Evolutionary conservation across 164 flowering plant genomes (phyloP), one percentile per base, ranked within the genome.

Genomic region (Cinnamomum chago): DNA sequence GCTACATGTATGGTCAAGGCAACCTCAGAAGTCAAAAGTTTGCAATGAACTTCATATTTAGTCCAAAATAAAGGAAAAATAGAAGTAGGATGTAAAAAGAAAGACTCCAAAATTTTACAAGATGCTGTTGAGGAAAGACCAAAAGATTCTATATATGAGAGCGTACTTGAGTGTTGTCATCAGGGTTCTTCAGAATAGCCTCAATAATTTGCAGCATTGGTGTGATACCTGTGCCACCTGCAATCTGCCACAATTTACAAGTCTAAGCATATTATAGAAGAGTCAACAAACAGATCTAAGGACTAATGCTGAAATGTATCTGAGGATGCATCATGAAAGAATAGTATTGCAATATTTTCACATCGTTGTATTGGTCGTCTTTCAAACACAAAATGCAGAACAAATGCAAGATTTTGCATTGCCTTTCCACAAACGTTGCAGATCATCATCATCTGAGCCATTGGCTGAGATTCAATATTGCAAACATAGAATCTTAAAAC

Each of bases 151-250:
- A 55, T 55, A 55, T 55, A 55, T 55, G 18, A 25, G 27, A 47
- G 23, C 70, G 71, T 73, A 92, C 99, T 92, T 96, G 92, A 64
- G 97, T 96, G 62, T 88, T 89, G 84, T 96, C 99, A 79, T 94
- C 95, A 11, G 98, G 92, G 81, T 96, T 94, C 82, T 88, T 96
- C 68, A 96, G 81, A 78, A 96, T 91, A 71, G 97, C 98, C 71
- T 96, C 98, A 77, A 96, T 89, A 65, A 96, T 78, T 82, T 96
- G 99, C 82, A 96, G 92, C 99, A 96, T 96, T 58, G 99, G 99
- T 78, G 99, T 94, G 66, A 96, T 90, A 58, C 99, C 99, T 73
- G 89, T 76, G 67, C 99, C 99, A 76, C 99, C 99, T 33, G 99
- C 99, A 86, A 96, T 89, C 99, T 95, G 84, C 13, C 15, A 33